A percentile compares a stretch with the other conserved stretches of the same genome.
phyloP scores from a whole-genome alignment of 2,329 filamentous ascomycete species.

The Rhynchosporium secalis region DNA sequence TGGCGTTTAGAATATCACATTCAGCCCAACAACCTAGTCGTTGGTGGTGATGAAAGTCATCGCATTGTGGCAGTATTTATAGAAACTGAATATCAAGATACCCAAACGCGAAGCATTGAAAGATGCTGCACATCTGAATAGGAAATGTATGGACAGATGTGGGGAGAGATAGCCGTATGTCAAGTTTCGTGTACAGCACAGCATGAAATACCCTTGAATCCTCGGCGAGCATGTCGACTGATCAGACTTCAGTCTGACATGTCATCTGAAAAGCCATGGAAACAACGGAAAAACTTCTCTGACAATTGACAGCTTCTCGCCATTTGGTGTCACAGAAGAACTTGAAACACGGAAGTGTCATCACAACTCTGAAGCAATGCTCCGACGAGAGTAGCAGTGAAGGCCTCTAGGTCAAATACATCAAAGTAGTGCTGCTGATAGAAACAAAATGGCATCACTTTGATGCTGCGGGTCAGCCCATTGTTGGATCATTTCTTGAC shows the following conservation, averaged over 20 bases:
- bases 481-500: no score
- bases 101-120: no score
- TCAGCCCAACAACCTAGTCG: not conserved
- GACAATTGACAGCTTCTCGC: conserved; percentile 2
- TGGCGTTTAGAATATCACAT: conserved; percentile 17
- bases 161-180: no score
- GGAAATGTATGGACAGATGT: no score
- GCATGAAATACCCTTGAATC: not conserved
- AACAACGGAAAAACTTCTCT: not conserved
- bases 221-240: not conserved
- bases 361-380: not conserved
- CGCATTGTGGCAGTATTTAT: no score
- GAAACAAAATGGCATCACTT: no score
- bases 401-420: no score
- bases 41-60: not conserved
- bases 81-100: no score
- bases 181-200: not conserved
- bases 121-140: no score
- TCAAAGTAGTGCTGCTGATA: no score
- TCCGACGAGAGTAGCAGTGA: not conserved
- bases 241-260: conserved; percentile 1
- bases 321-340: not conserved
- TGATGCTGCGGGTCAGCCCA: no score
- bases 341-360: not conserved
- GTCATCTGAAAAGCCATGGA: conserved; percentile 1